Percentiles rank a stretch among this genome's conserved stretches.
Conservation (phyloP, 2,329 filamentous ascomycete genomes). For the Diplodia mutila region DNA sequence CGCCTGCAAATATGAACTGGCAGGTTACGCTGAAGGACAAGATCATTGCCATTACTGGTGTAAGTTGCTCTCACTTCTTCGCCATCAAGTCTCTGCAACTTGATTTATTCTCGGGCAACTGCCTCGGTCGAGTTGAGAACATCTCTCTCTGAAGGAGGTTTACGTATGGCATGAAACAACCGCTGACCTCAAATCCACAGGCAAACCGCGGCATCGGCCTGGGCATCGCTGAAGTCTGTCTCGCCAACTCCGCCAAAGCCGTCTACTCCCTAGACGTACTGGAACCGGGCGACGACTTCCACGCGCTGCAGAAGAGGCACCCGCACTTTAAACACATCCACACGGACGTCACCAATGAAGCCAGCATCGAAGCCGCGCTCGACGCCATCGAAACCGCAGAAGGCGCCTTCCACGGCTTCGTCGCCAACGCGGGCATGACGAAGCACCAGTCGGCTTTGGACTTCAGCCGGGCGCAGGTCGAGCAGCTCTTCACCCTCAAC, state of each 20-base stretch:
- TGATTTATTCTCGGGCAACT: too few species aligned
- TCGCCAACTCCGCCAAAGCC: constrained; percentile 48
- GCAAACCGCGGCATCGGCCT: constrained; percentile 43
- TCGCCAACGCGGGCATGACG: constrained; percentile 49
- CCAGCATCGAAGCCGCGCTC: constrained; percentile 47
- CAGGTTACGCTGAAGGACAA: constrained; percentile 51
- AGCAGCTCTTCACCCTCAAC: constrained; percentile 53
- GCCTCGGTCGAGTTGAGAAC: too few species aligned
- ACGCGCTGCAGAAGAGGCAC: constrained; percentile 45
- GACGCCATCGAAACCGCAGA: constrained; percentile 45
- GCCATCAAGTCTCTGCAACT: too few species aligned
- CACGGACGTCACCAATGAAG: constrained; percentile 52
- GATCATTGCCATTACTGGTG: constrained; percentile 45
- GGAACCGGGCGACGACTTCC: constrained; percentile 41
- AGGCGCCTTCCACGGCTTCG: constrained; percentile 50
- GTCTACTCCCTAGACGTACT: constrained; percentile 50
- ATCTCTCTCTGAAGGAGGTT: too few species aligned
- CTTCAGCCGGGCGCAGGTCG: constrained; percentile 46
- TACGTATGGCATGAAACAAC: too few species aligned
- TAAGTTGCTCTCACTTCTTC: constrained; percentile 10
- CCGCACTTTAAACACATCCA: constrained; percentile 52
- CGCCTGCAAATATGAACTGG: constrained; percentile 51
- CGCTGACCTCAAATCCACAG: not conserved
- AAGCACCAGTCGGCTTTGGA: constrained; percentile 54
- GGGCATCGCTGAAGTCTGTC: constrained; percentile 43